Evolutionary conservation across 129 eudicot species (phyloP).

Genomic region (Saussurea involucrata): DNA sequence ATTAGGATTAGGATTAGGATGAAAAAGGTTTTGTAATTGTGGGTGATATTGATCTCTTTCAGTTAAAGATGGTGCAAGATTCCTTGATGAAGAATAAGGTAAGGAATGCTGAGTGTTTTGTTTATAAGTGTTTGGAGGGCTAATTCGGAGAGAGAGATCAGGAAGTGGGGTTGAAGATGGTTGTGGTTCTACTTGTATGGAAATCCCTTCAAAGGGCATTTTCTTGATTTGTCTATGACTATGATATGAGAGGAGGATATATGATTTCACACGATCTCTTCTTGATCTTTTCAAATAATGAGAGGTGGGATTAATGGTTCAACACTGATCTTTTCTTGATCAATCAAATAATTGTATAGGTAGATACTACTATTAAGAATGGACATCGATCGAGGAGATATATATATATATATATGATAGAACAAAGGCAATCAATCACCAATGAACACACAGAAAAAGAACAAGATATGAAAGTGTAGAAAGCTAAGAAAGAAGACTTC

Average conservation of each 20-base stretch:
- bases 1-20: neutral
- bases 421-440: neutral
- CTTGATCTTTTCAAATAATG: no score
- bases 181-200: conserved; percentile 26
- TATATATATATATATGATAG: no score
- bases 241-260: neutral
- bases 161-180: conserved; percentile 41
- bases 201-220: conserved; percentile 56
- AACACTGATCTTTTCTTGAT: neutral
- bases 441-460: neutral
- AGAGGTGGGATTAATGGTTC: neutral
- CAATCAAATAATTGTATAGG: neutral
- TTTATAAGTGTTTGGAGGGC: conserved; percentile 42
- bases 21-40: conserved; percentile 33
- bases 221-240: conserved; percentile 13
- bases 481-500: neutral
- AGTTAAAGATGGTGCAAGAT: neutral
- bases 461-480: neutral
- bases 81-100: conserved; percentile 18
- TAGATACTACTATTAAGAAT: neutral
- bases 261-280: no score
- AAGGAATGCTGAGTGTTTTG: conserved; percentile 35
- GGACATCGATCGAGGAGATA: neutral
- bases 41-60: neutral
- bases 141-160: conserved; percentile 72